These are phyloP conservation scores for Trichaptum fuscoviolaceum DNA, from an alignment of 768 basidiomycete species.

Conservation along the genomic window DNA sequence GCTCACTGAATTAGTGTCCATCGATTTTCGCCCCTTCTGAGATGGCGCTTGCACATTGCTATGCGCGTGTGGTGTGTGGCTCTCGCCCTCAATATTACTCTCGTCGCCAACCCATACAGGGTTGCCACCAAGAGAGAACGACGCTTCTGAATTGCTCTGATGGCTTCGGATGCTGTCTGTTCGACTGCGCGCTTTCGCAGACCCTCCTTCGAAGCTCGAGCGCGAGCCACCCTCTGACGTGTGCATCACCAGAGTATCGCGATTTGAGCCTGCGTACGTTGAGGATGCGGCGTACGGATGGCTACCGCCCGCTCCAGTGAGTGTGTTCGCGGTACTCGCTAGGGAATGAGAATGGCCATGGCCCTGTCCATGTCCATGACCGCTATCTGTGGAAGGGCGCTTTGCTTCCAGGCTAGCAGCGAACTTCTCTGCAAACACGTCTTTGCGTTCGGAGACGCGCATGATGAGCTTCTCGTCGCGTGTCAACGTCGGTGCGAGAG, in stretches of 20 bases:
- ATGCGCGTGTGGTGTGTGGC: slow-evolving; percentile 18
- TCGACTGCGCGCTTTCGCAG: slow-evolving; percentile 8
- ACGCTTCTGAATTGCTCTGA: slow-evolving; percentile 63
- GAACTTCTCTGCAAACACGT: slow-evolving; percentile 88
- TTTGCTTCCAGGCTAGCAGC: slow-evolving; percentile 21
- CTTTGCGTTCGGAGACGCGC: slow-evolving; percentile 86
- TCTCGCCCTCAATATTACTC: slow-evolving; percentile 40
- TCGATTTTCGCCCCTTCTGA: slow-evolving; percentile 53
- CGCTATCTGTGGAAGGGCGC: neutral
- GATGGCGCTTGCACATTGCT: slow-evolving; percentile 38
- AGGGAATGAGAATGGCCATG: neutral
- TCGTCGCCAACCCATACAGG: slow-evolving; percentile 85
- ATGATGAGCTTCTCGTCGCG: slow-evolving; percentile 84
- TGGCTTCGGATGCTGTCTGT: slow-evolving; percentile 28
- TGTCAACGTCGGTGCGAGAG: slow-evolving; percentile 70
- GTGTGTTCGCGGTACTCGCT: neutral
- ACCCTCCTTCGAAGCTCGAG: slow-evolving; percentile 65
- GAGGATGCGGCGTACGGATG: neutral
- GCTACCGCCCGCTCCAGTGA: neutral
- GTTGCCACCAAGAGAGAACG: slow-evolving; percentile 74
- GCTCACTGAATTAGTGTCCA: slow-evolving; percentile 69
- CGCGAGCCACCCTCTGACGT: slow-evolving; percentile 50
- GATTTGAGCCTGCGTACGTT: neutral
- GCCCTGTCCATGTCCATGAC: neutral
- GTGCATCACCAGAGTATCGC: slow-evolving; percentile 42